Conservation (phyloP, 345 rosid species). For the Salix arbutifolia region DNA sequence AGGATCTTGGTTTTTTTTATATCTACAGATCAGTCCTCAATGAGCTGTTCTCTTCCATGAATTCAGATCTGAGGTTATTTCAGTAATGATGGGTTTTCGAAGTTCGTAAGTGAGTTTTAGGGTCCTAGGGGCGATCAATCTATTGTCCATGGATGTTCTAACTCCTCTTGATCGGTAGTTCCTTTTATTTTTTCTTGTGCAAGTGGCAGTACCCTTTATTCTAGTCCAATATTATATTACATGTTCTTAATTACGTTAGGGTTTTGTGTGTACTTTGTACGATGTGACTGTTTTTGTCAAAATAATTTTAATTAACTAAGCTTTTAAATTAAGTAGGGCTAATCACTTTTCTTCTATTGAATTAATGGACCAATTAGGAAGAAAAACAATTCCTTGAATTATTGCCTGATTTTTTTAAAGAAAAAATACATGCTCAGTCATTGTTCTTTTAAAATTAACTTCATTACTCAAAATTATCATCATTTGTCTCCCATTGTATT, state of each 20-base stretch:
- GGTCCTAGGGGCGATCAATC: slow-evolving; percentile 14
- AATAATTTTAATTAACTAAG: not conserved
- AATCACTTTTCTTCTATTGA: not conserved
- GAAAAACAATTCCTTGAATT: not conserved
- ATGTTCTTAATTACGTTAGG: not conserved
- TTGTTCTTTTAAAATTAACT: not conserved
- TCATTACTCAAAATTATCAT: not conserved
- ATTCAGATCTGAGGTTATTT: slow-evolving; percentile 24
- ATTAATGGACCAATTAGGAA: not conserved
- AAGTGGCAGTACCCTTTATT: not conserved
- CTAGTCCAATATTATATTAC: not conserved
- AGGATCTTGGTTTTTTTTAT: slow-evolving; percentile 36
- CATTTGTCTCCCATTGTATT: not conserved
- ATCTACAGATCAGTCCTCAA: slow-evolving; percentile 17
- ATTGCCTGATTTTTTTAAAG: not conserved
- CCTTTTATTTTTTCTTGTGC: not conserved
- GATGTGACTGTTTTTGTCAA: not conserved
- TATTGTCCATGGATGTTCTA: slow-evolving; percentile 33
- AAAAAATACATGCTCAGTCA: not conserved
- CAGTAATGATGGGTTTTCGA: slow-evolving; percentile 3
- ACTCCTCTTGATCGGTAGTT: slow-evolving; percentile 1
- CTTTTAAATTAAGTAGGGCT: not conserved
- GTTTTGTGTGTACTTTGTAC: not conserved
- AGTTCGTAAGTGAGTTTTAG: slow-evolving; percentile 11
- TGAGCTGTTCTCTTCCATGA: not conserved